Evolutionary conservation across 2,329 filamentous ascomycete species (phyloP), one percentile per base, ranked within the genome.

Genomic region (Paecilomyces dactylethromorphus): DNA sequence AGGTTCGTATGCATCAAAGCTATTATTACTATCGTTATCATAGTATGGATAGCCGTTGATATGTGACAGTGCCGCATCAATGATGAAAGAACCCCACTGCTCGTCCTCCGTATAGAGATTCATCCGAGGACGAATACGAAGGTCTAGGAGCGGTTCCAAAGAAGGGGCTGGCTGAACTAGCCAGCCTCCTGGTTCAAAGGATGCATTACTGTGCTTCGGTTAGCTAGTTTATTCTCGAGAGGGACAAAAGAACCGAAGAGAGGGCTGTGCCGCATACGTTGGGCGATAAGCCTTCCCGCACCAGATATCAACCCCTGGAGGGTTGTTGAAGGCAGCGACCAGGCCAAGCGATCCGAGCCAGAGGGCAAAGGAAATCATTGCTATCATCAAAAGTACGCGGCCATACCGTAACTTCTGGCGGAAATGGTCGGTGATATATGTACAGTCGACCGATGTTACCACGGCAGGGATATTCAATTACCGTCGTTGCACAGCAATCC

Each of bases 131-230:
- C 74, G 72, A n/a, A 82, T 60, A n/a, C 69, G 70, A 2, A 82
- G 61, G 62, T 79, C 70, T 13, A 82, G 68, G 49, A 79, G 62
- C 3, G 73, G 71, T n/a, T 63, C 64, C 3, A 66, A 53, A 21
- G 76, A 75, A 22, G 59, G 62, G 7, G 60, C 35, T 11, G 81
- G 80, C 32, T 74, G 69, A 7, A 73, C 62, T 5, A 83, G 72
- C 66, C 73, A 72, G 21, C 81, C 81, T 33, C 79, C 79, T 0
- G 80, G 81, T 61, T 81, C 68, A 62, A 79, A 76, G 0, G 78
- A 76, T 3, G 74, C 71, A 58, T 79, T 76, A 54, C 79, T 80
- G 50, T 3, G 31, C 1, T 24, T 53, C 26, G 33, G 50, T 32
- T 18, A 29, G 50, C 12, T 31, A 59, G 49, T 11, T 32, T 18